phyloP scores from a whole-genome alignment of 2,329 filamentous ascomycete genomes.

The Colletotrichum melonis region DNA sequence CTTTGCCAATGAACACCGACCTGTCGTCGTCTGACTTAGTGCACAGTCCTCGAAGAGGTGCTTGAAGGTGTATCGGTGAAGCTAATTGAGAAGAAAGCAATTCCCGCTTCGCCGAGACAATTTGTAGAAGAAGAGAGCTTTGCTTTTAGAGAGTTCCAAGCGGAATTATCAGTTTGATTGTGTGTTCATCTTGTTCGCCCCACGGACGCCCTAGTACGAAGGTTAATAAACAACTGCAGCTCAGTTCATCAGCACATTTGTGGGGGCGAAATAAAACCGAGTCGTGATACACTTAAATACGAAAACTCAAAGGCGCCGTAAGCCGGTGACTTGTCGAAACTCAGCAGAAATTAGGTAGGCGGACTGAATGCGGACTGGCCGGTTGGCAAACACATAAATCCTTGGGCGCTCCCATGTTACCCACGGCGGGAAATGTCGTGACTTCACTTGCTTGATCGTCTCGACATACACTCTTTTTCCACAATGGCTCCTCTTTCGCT shows the following conservation, averaged over 20 bases:
- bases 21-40: neutral
- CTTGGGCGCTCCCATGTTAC: neutral
- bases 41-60: neutral
- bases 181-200: neutral
- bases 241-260: neutral
- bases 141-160: neutral
- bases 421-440: rapidly evolving
- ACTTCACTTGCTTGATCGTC: neutral
- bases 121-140: neutral
- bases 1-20: neutral
- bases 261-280: neutral
- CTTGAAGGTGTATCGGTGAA: neutral
- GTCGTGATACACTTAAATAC: neutral
- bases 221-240: neutral
- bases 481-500: conserved; percentile 6
- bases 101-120: neutral
- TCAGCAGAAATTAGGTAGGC: neutral
- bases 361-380: too few species aligned
- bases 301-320: neutral
- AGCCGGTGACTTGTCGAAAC: neutral
- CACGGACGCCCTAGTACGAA: neutral
- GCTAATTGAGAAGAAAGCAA: neutral
- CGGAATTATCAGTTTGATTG: neutral
- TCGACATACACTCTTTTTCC: neutral
- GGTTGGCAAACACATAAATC: neutral